Percentiles rank a stretch among this genome's conserved stretches.
Evolutionary conservation across 805 yeast genomes (phyloP).

Genomic region (Candida nonsorbophila): DNA sequence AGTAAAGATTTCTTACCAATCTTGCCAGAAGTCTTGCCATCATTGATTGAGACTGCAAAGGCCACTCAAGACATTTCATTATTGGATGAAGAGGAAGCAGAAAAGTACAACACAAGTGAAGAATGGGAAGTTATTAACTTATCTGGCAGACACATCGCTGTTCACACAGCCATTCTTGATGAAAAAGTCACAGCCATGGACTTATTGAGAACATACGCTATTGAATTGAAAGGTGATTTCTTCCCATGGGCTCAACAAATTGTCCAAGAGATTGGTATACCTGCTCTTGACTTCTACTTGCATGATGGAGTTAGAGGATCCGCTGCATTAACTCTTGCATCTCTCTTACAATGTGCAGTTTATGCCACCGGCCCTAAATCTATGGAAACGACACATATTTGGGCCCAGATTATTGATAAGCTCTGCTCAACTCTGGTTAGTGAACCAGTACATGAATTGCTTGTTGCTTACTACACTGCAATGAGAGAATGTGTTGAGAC

Average conservation of each 20-base stretch:
- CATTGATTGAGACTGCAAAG: constrained; percentile 79
- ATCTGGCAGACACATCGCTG: constrained; percentile 89
- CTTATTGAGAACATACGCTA: constrained; percentile 76
- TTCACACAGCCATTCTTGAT: constrained; percentile 90
- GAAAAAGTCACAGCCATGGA: constrained; percentile 94
- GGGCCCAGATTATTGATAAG: constrained; percentile 67
- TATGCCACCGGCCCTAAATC: constrained; percentile 53
- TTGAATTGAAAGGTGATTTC: constrained; percentile 75
- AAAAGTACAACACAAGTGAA: constrained; percentile 73
- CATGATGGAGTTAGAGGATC: constrained; percentile 93
- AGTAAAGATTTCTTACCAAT: constrained; percentile 84
- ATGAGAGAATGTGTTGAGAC: constrained; percentile 60
- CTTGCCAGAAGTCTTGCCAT: constrained; percentile 81
- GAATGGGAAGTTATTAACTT: constrained; percentile 94
- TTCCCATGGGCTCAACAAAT: constrained; percentile 78
- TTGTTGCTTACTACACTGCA: constrained; percentile 72
- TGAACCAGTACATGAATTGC: constrained; percentile 81
- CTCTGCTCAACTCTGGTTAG: constrained; percentile 60
- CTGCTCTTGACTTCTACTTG: constrained; percentile 84
- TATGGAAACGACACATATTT: constrained; percentile 57
- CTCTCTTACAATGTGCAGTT: constrained; percentile 61
- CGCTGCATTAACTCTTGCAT: constrained; percentile 82
- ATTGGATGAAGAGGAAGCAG: constrained; percentile 84
- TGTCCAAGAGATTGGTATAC: constrained; percentile 72
- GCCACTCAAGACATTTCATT: constrained; percentile 86